Evolutionary conservation across 2,329 filamentous ascomycete genomes (phyloP), one percentile per base, ranked within the genome.

Genomic region (Lomentospora prolificans): DNA sequence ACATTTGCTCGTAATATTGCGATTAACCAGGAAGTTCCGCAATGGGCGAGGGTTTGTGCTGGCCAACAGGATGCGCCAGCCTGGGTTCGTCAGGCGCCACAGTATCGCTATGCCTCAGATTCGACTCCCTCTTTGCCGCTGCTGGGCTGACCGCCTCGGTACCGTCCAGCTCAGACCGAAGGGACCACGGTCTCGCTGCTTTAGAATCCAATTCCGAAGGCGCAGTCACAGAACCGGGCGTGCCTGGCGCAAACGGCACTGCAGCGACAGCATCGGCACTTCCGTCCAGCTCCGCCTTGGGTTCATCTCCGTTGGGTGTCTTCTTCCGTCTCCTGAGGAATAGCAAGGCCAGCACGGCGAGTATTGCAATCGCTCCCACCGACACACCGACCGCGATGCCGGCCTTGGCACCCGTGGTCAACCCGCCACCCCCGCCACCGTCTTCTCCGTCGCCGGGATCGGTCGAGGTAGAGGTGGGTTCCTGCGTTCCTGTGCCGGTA

Each of bases 341-440:
- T n/a, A 66, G 24, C 22, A 59, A 57, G 17, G 55, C 39, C n/a
- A 65, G 14, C 3, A 59, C 48, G 3, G 44, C 59, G 4, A 66
- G 51, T 14, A 66, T 46, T 8, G 63, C 27, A n/a, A 60, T 14
- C 27, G 58, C 60, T 17, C 58, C 58, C 8, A 60, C 53, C 2
- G 60, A 58, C 17, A 61, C 59, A 17, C 63, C 63, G 3, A 63
- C 57, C 12, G 59, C 62, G 17, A 61, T 60, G 17, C 64, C 64
- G 12, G 59, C 59, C 53, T 64, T 67, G 19, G 62, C 61, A 10
- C 60, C 57, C 3, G 60, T 57, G 30, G 58, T 64, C 52, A 66
- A 55, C 10, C 48, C 36, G 2, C 31, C 17, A 4, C 22, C 44
- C 3, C 12, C 9, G 5, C 19, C 30, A n/a, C 28, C 30, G 1